Conservation (phyloP, 768 basidiomycete genomes). For the Pleurotus ostreatus region DNA sequence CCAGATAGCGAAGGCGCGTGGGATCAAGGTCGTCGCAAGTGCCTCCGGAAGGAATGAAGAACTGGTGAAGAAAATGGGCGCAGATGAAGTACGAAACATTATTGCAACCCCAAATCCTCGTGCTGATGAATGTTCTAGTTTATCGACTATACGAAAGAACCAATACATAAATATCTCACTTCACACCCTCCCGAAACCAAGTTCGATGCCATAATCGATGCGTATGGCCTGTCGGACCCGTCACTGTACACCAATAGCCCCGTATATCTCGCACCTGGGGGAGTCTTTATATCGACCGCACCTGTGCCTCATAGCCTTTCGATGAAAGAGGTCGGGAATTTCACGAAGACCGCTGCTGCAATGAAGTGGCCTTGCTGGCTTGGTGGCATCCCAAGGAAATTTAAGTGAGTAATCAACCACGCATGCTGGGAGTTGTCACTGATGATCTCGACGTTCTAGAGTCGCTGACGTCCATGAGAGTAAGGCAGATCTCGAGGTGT, state of each 20-base stretch:
- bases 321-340: constrained; percentile 26
- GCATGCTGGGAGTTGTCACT: background rate
- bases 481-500: constrained; percentile 27
- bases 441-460: constrained; percentile 17
- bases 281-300: constrained; percentile 51
- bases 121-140: constrained; percentile 29
- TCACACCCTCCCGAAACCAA: constrained; percentile 42
- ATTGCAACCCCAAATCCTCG: too few relatives aligned
- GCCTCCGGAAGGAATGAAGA: constrained; percentile 60
- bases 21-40: constrained; percentile 53
- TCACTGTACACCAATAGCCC: constrained; percentile 45
- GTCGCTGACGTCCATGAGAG: constrained; percentile 27
- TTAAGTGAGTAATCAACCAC: constrained; percentile 31
- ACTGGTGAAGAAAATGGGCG: constrained; percentile 56
- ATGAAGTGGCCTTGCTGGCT: constrained; percentile 41
- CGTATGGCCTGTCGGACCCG: constrained; percentile 45
- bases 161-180: constrained; percentile 42
- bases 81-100: constrained; percentile 61
- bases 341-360: constrained; percentile 28
- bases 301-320: constrained; percentile 32
- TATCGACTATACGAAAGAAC: constrained; percentile 56
- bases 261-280: constrained; percentile 51
- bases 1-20: constrained; percentile 65
- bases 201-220: constrained; percentile 59
- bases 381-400: constrained; percentile 47